phyloP scores from a whole-genome alignment of 129 eudicot species.

The Artemisia annua region DNA sequence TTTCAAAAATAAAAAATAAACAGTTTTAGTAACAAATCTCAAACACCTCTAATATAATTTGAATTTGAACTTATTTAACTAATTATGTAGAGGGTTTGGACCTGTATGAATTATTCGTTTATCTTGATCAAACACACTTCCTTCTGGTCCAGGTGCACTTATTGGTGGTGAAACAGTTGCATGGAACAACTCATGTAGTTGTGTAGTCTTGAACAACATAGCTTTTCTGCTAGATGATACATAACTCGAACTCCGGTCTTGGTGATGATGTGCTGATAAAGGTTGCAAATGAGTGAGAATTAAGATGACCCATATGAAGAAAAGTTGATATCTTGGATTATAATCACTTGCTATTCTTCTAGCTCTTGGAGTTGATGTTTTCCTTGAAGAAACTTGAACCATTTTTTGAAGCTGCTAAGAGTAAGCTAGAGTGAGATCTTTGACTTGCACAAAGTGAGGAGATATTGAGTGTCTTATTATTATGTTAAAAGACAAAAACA shows the following conservation, averaged over 20 bases:
- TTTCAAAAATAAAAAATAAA: too few relatives aligned
- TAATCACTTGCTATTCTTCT: constrained; percentile 17
- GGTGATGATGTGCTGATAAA: constrained; percentile 33
- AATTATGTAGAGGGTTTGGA: constrained; percentile 91
- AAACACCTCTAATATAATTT: background rate
- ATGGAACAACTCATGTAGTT: constrained; percentile 27
- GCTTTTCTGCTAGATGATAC: constrained; percentile 47
- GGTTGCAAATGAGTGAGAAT: constrained; percentile 39
- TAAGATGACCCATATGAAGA: constrained; percentile 45
- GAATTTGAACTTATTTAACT: constrained; percentile 7
- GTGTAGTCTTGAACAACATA: constrained; percentile 30
- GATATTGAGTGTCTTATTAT: constrained; percentile 28
- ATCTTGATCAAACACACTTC: constrained; percentile 52
- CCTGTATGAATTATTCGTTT: constrained; percentile 85
- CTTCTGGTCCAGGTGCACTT: constrained; percentile 20
- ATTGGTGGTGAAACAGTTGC: constrained; percentile 30
- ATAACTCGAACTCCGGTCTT: constrained; percentile 26
- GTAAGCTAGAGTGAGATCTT: constrained; percentile 35
- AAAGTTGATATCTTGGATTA: constrained; percentile 31
- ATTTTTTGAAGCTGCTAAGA: constrained; percentile 24
- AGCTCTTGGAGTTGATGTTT: constrained; percentile 1
- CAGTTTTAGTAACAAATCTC: too few relatives aligned
- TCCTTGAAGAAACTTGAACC: constrained; percentile 35
- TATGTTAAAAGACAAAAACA: constrained; percentile 33
- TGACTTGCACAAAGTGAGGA: constrained; percentile 34